These are phyloP conservation scores for Russula abietina DNA, from an alignment of 768 basidiomycete genomes.

Conservation along the genomic window DNA sequence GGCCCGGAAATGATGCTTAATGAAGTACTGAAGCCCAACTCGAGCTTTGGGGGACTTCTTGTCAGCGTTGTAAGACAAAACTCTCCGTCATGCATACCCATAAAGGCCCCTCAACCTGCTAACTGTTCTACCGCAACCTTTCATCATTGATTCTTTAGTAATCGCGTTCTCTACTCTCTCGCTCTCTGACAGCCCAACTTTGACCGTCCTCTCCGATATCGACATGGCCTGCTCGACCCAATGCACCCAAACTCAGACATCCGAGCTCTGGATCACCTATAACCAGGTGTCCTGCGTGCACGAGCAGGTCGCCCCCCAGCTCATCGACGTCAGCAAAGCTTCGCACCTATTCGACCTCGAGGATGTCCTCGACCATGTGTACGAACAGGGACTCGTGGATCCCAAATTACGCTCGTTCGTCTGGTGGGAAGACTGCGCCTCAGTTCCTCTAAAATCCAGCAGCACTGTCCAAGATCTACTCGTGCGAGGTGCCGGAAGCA, in stretches of 20 bases:
- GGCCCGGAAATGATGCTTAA: too few relatives aligned
- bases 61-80: neutral
- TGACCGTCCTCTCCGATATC: neutral
- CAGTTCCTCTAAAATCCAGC: slow-evolving; percentile 34
- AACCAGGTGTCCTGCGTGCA: slow-evolving; percentile 41
- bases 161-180: neutral
- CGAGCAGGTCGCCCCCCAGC: slow-evolving; percentile 40
- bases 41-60: neutral
- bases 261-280: slow-evolving; percentile 46
- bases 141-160: neutral
- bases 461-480: slow-evolving; percentile 35
- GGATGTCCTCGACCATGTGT: slow-evolving; percentile 43
- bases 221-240: neutral
- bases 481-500: slow-evolving; percentile 37
- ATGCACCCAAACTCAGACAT: neutral
- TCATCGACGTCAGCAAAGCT: slow-evolving; percentile 42
- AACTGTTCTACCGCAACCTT: neutral
- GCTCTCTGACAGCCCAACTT: neutral
- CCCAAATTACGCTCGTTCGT: slow-evolving; percentile 37
- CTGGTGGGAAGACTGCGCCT: slow-evolving; percentile 43
- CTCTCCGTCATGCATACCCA: neutral
- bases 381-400: slow-evolving; percentile 43
- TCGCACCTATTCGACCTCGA: slow-evolving; percentile 40
- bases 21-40: neutral
- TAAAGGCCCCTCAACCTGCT: neutral